Conservation (phyloP, 345 rosid species). For the Boechera stricta region DNA sequence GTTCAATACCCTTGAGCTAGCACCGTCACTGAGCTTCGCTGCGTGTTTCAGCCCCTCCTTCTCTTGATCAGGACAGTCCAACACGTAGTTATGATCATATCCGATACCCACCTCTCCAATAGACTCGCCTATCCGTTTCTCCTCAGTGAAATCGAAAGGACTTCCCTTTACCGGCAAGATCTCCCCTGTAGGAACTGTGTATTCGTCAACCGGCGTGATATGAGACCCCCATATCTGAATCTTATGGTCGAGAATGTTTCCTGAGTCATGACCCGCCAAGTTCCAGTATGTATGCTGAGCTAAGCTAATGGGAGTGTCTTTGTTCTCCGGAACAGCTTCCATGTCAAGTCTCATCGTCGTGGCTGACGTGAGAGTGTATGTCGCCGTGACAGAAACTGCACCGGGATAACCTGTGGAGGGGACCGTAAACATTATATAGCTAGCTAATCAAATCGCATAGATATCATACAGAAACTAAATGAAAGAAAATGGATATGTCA, state of each 20-base stretch:
- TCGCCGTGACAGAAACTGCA: slow-evolving; percentile 74
- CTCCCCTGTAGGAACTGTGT: slow-evolving; percentile 86
- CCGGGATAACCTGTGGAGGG: slow-evolving; percentile 76
- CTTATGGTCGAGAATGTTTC: slow-evolving; percentile 69
- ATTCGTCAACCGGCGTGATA: slow-evolving; percentile 79
- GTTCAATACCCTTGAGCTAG: slow-evolving; percentile 70
- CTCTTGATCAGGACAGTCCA: slow-evolving; percentile 68
- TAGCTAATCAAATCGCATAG: neutral
- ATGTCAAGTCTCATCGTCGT: slow-evolving; percentile 85
- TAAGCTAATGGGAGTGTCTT: slow-evolving; percentile 80
- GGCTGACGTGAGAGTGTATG: slow-evolving; percentile 72
- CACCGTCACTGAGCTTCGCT: slow-evolving; percentile 67
- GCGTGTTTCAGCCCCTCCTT: slow-evolving; percentile 73
- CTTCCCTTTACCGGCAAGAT: slow-evolving; percentile 74
- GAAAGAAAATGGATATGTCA: neutral
- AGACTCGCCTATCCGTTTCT: slow-evolving; percentile 68
- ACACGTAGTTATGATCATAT: slow-evolving; percentile 88
- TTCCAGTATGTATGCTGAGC: slow-evolving; percentile 99
- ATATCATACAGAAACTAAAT: neutral
- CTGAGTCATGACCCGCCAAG: slow-evolving; percentile 81
- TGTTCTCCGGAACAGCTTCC: slow-evolving; percentile 80
- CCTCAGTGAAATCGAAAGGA: slow-evolving; percentile 79
- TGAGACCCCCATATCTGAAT: slow-evolving; percentile 86
- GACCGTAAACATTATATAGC: slow-evolving; percentile 13
- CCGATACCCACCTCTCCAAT: slow-evolving; percentile 84